Base-by-base conservation (phyloP, 257 asterid species). In the Leonotis leonurus region DNA sequence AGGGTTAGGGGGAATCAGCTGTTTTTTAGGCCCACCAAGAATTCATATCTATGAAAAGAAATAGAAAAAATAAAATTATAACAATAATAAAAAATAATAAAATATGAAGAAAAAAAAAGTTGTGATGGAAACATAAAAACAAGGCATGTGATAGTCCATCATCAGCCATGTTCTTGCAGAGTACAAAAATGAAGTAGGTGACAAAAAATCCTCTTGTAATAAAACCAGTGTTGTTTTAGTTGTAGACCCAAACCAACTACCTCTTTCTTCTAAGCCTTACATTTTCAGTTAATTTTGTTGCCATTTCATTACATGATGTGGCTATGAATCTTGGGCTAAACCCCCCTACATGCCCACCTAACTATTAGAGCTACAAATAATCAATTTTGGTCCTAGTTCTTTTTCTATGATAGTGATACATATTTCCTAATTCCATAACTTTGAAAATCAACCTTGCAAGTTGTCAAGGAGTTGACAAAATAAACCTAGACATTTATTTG, bases 161-260 rank as follows among this genome's bases (percentile, higher is more conserved):
- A 70, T 71, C 75, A 60, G 73, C 84, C 84, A 80, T 78, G 90
- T 80, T 83, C 70, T 30, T 72, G 77, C 76, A 74, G 40, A 56
- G 62, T 39, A 45, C 79, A 74, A 43, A 70, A 59, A 14, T 64
- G 68, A 64, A 65, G 52, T 70, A 71, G 25, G 56, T 68, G 73
- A 71, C 80, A 74, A 64, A 41, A 77, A 67, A 53, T 56, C 65
- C 62, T 62, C 52, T 53, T 14, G 26, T 46, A 67, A 30, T 36
- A 20, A 20, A 56, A 49, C 50, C 61, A 70, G 37, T 45, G 66
- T 71, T 45, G 62, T 64, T 70, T 36, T 59, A 43, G 11, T 64
- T 70, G 43, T 59, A 43, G 11, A 24, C 57, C 72, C 67, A 67
- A 24, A 53, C 72, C 67, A 67, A 73, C 81, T 37, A 80, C 79